phyloP scores from a whole-genome alignment of 495 filamentous ascomycete genomes.

The Aeminium ludgeri region DNA sequence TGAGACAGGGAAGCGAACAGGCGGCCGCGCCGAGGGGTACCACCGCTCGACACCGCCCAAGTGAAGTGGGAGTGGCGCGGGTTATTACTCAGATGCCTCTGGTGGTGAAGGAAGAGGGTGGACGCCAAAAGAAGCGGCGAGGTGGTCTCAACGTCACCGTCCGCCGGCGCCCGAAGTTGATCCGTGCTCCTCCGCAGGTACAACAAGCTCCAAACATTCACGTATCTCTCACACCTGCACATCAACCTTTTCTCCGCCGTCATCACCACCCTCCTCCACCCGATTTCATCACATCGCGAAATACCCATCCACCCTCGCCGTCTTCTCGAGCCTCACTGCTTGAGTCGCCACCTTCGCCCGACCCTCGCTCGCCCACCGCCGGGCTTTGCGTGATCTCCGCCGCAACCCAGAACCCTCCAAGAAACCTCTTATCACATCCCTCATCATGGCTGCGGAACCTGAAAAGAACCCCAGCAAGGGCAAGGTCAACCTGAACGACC shows the following conservation, averaged over 20 bases:
- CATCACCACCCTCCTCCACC: background rate
- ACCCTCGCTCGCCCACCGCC: background rate
- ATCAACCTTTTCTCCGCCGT: background rate
- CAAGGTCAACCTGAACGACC: constrained; percentile 61
- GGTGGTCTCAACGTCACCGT: too few relatives aligned
- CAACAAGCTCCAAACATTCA: too few relatives aligned
- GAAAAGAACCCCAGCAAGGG: constrained; percentile 60
- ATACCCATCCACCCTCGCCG: background rate
- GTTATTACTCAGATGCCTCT: too few relatives aligned
- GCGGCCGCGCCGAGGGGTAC: too few relatives aligned
- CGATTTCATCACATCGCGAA: background rate
- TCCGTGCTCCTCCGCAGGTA: too few relatives aligned
- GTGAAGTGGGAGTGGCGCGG: too few relatives aligned
- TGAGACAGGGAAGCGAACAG: too few relatives aligned
- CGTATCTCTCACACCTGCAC: too few relatives aligned
- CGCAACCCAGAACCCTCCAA: background rate
- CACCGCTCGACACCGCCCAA: too few relatives aligned
- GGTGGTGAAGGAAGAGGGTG: too few relatives aligned
- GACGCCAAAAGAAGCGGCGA: too few relatives aligned
- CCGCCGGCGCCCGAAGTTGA: too few relatives aligned
- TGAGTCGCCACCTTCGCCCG: background rate
- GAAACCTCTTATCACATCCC: background rate
- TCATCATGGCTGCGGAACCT: constrained; percentile 50
- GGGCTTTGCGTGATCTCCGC: background rate
- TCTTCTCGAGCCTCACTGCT: background rate